Base-by-base conservation (phyloP, 2,329 filamentous ascomycete species). In the Alternaria triticimaculans region DNA sequence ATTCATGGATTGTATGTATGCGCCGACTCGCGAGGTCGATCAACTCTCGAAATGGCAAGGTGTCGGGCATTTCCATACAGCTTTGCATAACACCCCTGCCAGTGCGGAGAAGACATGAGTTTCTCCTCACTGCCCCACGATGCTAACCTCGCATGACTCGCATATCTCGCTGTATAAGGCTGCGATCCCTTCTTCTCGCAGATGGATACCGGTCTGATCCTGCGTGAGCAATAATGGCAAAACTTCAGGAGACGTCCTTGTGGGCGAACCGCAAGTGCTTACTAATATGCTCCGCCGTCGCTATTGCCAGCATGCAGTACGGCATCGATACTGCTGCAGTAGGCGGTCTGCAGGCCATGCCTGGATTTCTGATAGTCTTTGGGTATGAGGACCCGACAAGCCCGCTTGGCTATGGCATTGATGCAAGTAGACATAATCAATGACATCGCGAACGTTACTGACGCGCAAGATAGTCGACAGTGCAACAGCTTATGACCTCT, bases 401-500 rank as follows among this genome's bases (percentile, higher is more conserved):
- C 33, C 67, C 71, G 9, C 54, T 73, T 12, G 74, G 82, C 0
- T 84, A 84, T 62, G 79, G 79, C 0, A 84, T 84, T 28, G 81
- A 80, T 55, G 81, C 80, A 72, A 71, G 78, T 66, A 12, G 3
- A 26, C 2, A 15, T 21, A 41, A 11, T 7, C 8, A 3, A 21
- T 37, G 9, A 21, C 15, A 18, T 33, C 33, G 33, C 33, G 48
- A 8, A 30, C 4, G 11, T n/a, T 12, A 20, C 49, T 58, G 23
- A 66, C 33, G 7, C 3, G 4, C 28, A 20, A 23, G 20, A 62
- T 57, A 84, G 78, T 81, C 81, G 18, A 85, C 82, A 0, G 84
- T 85, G n/a, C 84, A 87, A 64, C 82, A 84, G 65, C 80, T 87
- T 3, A 86, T 87, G 66, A 82, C 82, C n/a, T 86, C 84, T 1